Evolutionary conservation across 345 rosid species (phyloP).

Genomic region (Passiflora organensis): DNA sequence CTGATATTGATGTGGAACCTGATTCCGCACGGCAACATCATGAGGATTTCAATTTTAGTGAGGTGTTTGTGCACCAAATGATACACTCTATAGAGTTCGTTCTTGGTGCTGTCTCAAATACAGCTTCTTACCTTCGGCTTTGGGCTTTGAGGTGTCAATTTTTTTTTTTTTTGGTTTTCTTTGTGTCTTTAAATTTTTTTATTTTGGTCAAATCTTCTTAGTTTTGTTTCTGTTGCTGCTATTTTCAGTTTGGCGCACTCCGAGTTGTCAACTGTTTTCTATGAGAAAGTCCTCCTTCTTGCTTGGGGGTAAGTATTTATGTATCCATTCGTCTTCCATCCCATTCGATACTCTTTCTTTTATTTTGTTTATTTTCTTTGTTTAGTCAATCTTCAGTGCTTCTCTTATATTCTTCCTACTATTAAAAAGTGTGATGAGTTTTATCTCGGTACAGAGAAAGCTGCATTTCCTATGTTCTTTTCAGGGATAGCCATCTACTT

Average conservation of each 20-base stretch:
- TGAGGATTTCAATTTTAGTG: conserved; percentile 92
- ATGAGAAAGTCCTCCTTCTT: conserved; percentile 91
- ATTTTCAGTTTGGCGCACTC: conserved; percentile 89
- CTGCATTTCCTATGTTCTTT: not conserved
- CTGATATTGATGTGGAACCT: conserved; percentile 70
- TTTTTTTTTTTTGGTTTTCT: not conserved
- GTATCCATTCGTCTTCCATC: not conserved
- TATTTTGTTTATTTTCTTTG: not conserved
- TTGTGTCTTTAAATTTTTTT: too few species aligned
- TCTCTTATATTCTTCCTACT: not conserved
- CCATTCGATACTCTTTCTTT: not conserved
- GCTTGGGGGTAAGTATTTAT: conserved; percentile 79
- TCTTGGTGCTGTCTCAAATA: conserved; percentile 94
- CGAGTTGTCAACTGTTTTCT: conserved; percentile 88
- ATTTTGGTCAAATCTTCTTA: conserved; percentile 1
- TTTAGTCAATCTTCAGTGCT: not conserved
- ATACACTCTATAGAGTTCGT: conserved; percentile 96
- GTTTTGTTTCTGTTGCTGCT: conserved; percentile 13
- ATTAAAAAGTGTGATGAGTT: not conserved
- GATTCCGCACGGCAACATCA: conserved; percentile 69
- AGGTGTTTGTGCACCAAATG: conserved; percentile 98
- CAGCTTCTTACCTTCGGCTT: conserved; percentile 97
- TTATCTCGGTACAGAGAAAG: not conserved
- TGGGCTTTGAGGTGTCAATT: conserved; percentile 86
- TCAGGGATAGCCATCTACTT: too few species aligned